Base-by-base conservation (phyloP, 1,139 yeast species). In the Kazachstania sp. region DNA sequence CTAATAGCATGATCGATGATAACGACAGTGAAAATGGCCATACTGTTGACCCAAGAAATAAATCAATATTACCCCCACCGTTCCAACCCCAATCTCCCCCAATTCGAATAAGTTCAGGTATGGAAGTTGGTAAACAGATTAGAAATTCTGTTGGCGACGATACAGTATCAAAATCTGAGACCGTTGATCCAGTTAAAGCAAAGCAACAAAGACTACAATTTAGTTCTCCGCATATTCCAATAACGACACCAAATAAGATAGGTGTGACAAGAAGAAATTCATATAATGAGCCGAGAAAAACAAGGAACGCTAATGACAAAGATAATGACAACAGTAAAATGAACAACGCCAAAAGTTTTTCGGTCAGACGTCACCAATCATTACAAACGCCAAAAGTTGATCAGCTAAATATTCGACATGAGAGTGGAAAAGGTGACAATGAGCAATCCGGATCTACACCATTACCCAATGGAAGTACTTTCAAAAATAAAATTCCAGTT, bases 331-430 rank as follows among this genome's bases (percentile, higher is more conserved):
- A 9, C 28, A 23, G 8, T 23, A 23, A 3, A 23, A 9, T 23
- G 6, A 9, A 9, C 8, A 23, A 23, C 28, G 8, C 8, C 8
- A 37, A 35, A 30, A 20, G 31, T 20, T 16, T 37, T 2, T 12
- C 34, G 3, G 18, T 16, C 4, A 39, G 30, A 18, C 9, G 39
- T 12, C 43, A 35, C 3, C 30, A 20, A 36, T 15, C 39, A 3
- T 18, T 40, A 15, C 23, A 4, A 12, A 45, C 47, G 1, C 44
- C 44, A 12, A 39, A 86, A 57, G 79, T 81, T 39, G 79, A 83
- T 0, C 79, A 86, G 0, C 16, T 19, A 16, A 19, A 11, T 11
- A 19, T 20, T 7, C 20, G 15, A 6, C 11, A 18, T 12, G 26
- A 16, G 2, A 19, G 18, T n/a, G 12, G 20, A 30, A 19, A 16